These are phyloP conservation scores for Leptodermis oblonga DNA, from an alignment of 257 asterid genomes.

Conservation along the genomic window DNA sequence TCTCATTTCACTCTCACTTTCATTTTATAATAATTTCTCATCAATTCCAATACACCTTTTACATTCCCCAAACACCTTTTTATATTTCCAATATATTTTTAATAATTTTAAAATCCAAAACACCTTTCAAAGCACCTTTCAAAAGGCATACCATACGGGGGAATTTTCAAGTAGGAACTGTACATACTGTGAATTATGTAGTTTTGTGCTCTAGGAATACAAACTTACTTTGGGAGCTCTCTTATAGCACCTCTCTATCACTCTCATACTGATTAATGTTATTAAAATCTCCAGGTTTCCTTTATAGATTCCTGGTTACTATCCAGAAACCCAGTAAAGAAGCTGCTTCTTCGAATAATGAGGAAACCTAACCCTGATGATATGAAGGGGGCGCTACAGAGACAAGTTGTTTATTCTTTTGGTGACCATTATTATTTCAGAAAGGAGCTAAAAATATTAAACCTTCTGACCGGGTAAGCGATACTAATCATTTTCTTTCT, in stretches of 20 bases:
- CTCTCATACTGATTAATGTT: constrained; percentile 1
- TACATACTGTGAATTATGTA: background rate
- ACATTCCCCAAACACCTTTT: too few relatives aligned
- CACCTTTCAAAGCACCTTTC: too few relatives aligned
- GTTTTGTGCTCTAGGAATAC: background rate
- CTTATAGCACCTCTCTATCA: background rate
- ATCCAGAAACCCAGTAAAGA: constrained; percentile 52
- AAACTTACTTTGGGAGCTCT: constrained; percentile 1
- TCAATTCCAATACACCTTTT: too few relatives aligned
- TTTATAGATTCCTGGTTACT: constrained; percentile 84
- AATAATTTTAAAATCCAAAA: too few relatives aligned
- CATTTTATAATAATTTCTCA: too few relatives aligned
- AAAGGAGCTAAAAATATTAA: constrained; percentile 79
- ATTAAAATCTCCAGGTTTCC: constrained; percentile 53
- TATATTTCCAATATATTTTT: too few relatives aligned
- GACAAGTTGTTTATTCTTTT: constrained; percentile 60
- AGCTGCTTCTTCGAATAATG: constrained; percentile 70
- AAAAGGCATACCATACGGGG: too few relatives aligned
- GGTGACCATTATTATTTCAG: constrained; percentile 89
- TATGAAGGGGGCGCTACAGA: constrained; percentile 39
- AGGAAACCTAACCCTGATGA: constrained; percentile 55
- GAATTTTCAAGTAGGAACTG: background rate
- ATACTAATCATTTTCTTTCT: constrained; percentile 7
- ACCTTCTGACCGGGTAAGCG: constrained; percentile 78
- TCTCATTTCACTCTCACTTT: too few relatives aligned